Evolutionary conservation across 176 grass and related monocot genomes (phyloP).

Genomic region (Phragmites australis): DNA sequence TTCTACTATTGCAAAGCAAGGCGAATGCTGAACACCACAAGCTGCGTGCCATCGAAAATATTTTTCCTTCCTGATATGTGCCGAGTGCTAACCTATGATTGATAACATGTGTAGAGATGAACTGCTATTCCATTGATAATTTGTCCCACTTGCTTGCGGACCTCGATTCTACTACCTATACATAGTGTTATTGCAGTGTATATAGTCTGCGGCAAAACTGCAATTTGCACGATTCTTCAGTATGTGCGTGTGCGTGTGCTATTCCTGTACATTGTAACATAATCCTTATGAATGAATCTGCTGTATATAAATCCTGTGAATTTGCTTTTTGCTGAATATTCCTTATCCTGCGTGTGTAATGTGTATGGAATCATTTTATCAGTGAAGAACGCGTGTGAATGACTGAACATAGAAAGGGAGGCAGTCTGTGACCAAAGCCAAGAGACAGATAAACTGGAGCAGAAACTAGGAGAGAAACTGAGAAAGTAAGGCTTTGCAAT

Average conservation of each 20-base stretch:
- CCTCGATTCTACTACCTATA: slow-evolving; percentile 31
- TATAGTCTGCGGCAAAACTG: slow-evolving; percentile 31
- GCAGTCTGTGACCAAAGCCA: too few species aligned
- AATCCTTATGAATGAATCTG: slow-evolving; percentile 30
- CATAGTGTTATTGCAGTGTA: slow-evolving; percentile 39
- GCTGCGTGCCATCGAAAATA: slow-evolving; percentile 24
- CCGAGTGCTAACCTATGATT: slow-evolving; percentile 37
- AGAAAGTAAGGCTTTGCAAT: too few species aligned
- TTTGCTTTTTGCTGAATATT: background rate
- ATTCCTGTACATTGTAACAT: slow-evolving; percentile 40
- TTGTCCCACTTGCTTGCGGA: slow-evolving; percentile 41
- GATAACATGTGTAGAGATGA: slow-evolving; percentile 37
- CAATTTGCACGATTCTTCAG: slow-evolving; percentile 27
- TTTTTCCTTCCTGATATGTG: slow-evolving; percentile 30
- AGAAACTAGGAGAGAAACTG: too few species aligned
- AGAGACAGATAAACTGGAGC: too few species aligned
- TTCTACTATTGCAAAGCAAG: slow-evolving; percentile 49
- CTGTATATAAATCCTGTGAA: slow-evolving; percentile 35
- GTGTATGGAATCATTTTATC: background rate
- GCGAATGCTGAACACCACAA: slow-evolving; percentile 47
- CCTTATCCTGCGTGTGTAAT: background rate
- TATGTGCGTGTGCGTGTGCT: slow-evolving; percentile 5
- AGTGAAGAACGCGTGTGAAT: too few species aligned
- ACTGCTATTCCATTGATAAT: slow-evolving; percentile 37
- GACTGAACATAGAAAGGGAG: too few species aligned